Base-by-base conservation (phyloP, 352 stramenopile species). In the Phytopythium litorale region DNA sequence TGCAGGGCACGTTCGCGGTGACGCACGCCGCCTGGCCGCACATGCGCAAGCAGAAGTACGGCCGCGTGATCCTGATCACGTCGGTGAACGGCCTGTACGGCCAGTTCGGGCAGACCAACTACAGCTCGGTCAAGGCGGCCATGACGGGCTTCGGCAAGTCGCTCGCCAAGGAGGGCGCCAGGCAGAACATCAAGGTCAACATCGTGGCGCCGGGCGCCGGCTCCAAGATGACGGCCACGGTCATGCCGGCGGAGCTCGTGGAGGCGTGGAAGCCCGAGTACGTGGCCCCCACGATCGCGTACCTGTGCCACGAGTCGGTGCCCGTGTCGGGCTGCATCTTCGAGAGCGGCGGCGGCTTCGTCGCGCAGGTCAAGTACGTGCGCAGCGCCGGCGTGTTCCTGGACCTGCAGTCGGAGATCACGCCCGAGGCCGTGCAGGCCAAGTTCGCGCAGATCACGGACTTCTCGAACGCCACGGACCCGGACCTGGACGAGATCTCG, bases 61-160 rank as follows among this genome's bases (percentile, higher is more conserved):
- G 90, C 56, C 82, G 89, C 58, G 78, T 97, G 62, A 81, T 97
- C 72, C 83, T 93, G 37, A 83, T 96, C 40, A 90, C 86, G 40
- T 95, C 84, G 30, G 79, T 89, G 48, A 91, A 93, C 60, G 90
- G 90, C 33, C 74, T 97, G 28, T 96, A 97, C 74, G 90, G 90
- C 43, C 88, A 97, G 72, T 96, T 96, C 56, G 90, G 90, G 25
- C 90, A 97, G 74, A 89, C 88, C 54, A 97, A 97, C 72, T 97
- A 97, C 73, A 88, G 79, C 63, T 78, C 84, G 19, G 78, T 80
- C 52, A 98, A 99, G 81, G 68, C 96, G 18, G 94, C 89, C 5
- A 92, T 98, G 70, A 89, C 98, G 46, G 94, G 94, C 45, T 88
- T 98, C 59, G 96, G 89, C 60, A 93, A 96, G 69, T 87, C 97